Conservation (phyloP, 2,329 filamentous ascomycete genomes). For the Cytospora schulzeri region DNA sequence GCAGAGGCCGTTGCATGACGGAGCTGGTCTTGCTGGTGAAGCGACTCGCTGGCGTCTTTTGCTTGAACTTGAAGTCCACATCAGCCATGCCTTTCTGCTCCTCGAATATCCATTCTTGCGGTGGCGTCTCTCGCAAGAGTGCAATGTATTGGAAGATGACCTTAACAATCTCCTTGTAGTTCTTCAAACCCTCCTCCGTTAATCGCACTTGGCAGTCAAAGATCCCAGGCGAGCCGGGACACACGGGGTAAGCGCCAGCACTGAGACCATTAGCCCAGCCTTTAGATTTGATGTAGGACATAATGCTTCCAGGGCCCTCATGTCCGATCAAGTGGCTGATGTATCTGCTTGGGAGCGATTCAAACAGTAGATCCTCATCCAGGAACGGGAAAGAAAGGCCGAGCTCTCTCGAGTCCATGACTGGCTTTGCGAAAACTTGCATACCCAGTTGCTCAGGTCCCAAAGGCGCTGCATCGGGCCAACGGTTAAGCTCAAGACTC, state of each 20-base stretch:
- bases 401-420: conserved; percentile 82
- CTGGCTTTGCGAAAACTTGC: conserved; percentile 85
- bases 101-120: conserved; percentile 90
- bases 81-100: conserved; percentile 90
- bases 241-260: conserved; percentile 74
- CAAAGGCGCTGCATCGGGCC: conserved; percentile 55
- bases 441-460: conserved; percentile 55
- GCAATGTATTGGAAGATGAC: conserved; percentile 90
- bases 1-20: conserved; percentile 88
- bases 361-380: conserved; percentile 78
- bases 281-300: conserved; percentile 86
- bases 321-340: conserved; percentile 89
- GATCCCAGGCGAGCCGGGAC: conserved; percentile 73
- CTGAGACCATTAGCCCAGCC: conserved; percentile 86
- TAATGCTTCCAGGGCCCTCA: conserved; percentile 88
- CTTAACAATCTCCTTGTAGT: conserved; percentile 82
- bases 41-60: conserved; percentile 85
- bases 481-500: conserved; percentile 64
- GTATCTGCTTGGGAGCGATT: conserved; percentile 82
- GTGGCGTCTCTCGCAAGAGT: conserved; percentile 76
- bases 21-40: conserved; percentile 85
- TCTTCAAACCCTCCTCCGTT: conserved; percentile 79
- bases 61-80: conserved; percentile 91
- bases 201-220: conserved; percentile 80
- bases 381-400: conserved; percentile 83